Evolutionary conservation across 192 early-diverging fungal species (phyloP), one percentile per base, ranked within the genome.

Genomic region (Coemansia sp.): DNA sequence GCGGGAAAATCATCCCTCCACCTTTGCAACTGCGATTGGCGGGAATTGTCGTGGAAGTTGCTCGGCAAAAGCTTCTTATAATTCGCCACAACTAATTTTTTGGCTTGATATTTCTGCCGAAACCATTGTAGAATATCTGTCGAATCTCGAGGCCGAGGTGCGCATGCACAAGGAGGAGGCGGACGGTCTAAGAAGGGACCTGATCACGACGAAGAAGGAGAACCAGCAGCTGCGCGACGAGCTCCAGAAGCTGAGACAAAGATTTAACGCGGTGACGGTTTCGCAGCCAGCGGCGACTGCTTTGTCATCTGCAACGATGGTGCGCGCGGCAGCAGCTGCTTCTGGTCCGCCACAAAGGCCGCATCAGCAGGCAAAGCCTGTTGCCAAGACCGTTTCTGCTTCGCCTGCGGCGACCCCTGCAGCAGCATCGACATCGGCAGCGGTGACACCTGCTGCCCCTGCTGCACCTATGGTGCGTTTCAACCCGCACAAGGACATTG

Each of bases 71-170:
- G n/a, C n/a, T n/a, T n/a, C n/a, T n/a, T n/a, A n/a, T n/a, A n/a
- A n/a, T n/a, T n/a, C n/a, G n/a, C n/a, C n/a, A n/a, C n/a, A n/a
- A n/a, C n/a, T n/a, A n/a, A n/a, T n/a, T n/a, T n/a, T n/a, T n/a
- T n/a, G n/a, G n/a, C n/a, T n/a, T n/a, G n/a, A 36, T 36, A 48
- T 23, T 48, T 25, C 10, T 44, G 41, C 41, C n/a, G 9, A 44
- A n/a, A 10, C 11, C n/a, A 19, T 4, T 63, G 67, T 76, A 76
- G 74, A 83, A 57, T 87, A 89, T 61, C 86, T 89, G 56, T 74
- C 79, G 20, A 82, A 77, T 6, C 72, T 89, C 40, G 86, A 87
- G 66, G 75, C 50, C 48, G 82, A 89, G 65, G 76, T 87, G 25
- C 75, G 81, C 30, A 63, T 78, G 50, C 74, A 84, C 27, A 75